Conservation (phyloP, 805 yeast species). For the Barnettozyma californica region DNA sequence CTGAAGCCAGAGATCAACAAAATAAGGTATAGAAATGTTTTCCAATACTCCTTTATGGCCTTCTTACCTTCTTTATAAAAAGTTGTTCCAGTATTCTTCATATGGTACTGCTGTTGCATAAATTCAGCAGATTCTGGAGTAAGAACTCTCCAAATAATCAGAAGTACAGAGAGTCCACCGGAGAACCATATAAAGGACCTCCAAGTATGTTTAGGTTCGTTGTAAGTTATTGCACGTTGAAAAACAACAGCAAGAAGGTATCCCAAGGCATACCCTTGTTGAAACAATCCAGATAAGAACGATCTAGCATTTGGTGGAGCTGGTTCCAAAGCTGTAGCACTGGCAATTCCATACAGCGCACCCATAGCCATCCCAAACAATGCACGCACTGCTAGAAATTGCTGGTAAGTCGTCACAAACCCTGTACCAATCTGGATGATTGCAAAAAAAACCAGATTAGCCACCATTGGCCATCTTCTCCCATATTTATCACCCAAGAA, state of each 20-base stretch:
- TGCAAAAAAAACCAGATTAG: constrained; percentile 45
- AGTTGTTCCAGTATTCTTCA: constrained; percentile 21
- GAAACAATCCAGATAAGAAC: constrained; percentile 54
- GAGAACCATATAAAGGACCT: constrained; percentile 69
- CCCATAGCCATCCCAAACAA: constrained; percentile 56
- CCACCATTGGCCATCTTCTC: constrained; percentile 62
- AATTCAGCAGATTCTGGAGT: constrained; percentile 61
- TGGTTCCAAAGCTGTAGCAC: constrained; percentile 51
- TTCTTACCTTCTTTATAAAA: constrained; percentile 14
- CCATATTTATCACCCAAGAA: constrained; percentile 56
- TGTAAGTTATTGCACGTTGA: constrained; percentile 51
- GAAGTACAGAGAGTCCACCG: constrained; percentile 41
- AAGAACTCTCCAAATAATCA: constrained; percentile 50
- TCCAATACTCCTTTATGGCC: constrained; percentile 44
- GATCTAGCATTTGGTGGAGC: constrained; percentile 59
- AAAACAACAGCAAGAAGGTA: constrained; percentile 59
- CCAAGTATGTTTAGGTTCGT: constrained; percentile 46
- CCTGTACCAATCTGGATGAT: constrained; percentile 63
- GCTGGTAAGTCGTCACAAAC: constrained; percentile 48
- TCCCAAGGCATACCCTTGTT: constrained; percentile 59
- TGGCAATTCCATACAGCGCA: constrained; percentile 40
- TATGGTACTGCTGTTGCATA: constrained; percentile 23
- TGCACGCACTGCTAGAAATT: constrained; percentile 59
- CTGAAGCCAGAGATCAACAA: constrained; percentile 67
- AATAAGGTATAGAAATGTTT: constrained; percentile 49